Conservation (phyloP, 2,329 filamentous ascomycete genomes). For the Penicillium sp. region DNA sequence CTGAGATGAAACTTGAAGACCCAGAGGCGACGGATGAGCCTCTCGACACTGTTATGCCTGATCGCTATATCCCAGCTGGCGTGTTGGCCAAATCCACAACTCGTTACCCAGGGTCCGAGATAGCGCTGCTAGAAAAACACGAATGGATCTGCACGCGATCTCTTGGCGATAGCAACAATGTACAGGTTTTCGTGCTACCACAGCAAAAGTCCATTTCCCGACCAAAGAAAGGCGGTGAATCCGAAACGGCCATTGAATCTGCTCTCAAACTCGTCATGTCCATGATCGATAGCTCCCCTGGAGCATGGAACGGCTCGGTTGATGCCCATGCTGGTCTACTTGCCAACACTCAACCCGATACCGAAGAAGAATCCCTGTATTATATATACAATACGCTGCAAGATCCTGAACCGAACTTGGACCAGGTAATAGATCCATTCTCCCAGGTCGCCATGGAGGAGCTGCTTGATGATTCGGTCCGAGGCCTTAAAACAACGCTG, state of each 20-base stretch:
- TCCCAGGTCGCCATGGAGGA: conserved; percentile 38
- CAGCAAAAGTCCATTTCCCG: too few species aligned
- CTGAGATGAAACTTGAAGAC: not conserved
- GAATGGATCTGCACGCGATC: conserved; percentile 36
- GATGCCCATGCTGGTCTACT: conserved; percentile 1
- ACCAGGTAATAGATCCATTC: conserved; percentile 31
- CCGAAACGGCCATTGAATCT: conserved; percentile 5
- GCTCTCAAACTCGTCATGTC: conserved; percentile 41
- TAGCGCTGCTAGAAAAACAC: conserved; percentile 30
- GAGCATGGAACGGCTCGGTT: conserved; percentile 39
- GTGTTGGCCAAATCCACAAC: conserved; percentile 21
- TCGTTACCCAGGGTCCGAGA: conserved; percentile 21
- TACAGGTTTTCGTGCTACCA: conserved; percentile 40
- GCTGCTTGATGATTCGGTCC: conserved; percentile 31
- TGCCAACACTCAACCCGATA: conserved; percentile 12
- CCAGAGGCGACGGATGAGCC: not conserved
- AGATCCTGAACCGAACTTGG: conserved; percentile 38
- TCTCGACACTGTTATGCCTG: not conserved
- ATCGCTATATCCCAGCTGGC: conserved; percentile 30
- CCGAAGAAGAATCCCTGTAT: conserved; percentile 45
- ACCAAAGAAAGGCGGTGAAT: too few species aligned
- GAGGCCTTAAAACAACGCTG: conserved; percentile 56
- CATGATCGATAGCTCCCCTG: conserved; percentile 38
- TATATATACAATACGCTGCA: conserved; percentile 52
- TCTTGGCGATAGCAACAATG: conserved; percentile 18